Evolutionary conservation across 345 rosid genomes (phyloP), one percentile per base, ranked within the genome.

Genomic region (Jatropha curcas): DNA sequence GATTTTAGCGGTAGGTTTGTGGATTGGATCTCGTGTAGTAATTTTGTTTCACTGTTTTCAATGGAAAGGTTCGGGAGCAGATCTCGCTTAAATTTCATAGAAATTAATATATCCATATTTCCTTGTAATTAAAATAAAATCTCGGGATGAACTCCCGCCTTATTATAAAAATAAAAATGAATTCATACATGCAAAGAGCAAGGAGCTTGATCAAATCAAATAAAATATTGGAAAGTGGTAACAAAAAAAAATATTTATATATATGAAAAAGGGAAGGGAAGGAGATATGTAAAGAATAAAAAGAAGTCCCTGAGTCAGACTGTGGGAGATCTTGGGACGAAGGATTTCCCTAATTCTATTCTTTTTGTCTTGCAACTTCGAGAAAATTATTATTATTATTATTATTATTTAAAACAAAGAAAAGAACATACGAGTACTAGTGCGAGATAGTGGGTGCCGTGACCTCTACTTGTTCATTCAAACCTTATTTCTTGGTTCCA

Each of bases 1-100:
- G 69, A 51, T 62, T 48, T 53, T 41, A 70, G 65, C 13, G 68
- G 30, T 35, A 51, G 43, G 56, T 39, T 53, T 41, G 70, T 55
- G 82, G 84, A 86, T 91, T 86, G 93, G 96, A 89, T 89, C 96
- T 85, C 88, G 92, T 82, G 92, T 84, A 80, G 79, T 63, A 55
- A 74, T 7, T 41, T 41, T 81, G 68, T 71, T 77, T 87, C 80
- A 75, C 84, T 82, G 60, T 55, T 87, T 79, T 86, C 92, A 81
- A 90, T 69, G 81, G 81, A 48, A 72, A 73, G 72, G 52, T 64
- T 76, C 56, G 30, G 60, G 67, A 73, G 72, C 81, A 83, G 87
- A 85, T 85, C 87, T 68, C 78, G 81, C 88, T 84, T 84, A 72
- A 81, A 80, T 74, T 83, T 83, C 79, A 70, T 71, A 76, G 58